Evolutionary conservation across 768 basidiomycete species (phyloP).

Genomic region (Rhodotorula taiwanensis): DNA sequence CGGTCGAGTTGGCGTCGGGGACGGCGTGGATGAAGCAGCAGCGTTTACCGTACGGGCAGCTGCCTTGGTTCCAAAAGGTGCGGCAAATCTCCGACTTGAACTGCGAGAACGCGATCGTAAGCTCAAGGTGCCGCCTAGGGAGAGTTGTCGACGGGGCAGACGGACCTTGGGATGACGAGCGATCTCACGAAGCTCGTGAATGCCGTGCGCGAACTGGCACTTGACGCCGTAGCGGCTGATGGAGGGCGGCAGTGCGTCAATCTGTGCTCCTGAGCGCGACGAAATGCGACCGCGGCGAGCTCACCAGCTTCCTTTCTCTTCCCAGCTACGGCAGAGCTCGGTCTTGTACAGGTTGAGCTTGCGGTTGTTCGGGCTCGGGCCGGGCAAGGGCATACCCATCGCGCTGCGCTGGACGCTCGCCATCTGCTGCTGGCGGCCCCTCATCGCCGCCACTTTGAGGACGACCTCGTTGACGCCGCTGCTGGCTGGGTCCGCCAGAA

Average conservation of each 20-base stretch:
- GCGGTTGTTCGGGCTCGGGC: conserved; percentile 83
- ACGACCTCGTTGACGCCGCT: conserved; percentile 32
- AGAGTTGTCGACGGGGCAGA: conserved; percentile 3
- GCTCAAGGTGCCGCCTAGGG: conserved; percentile 35
- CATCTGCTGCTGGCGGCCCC: conserved; percentile 27
- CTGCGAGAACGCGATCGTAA: conserved; percentile 44
- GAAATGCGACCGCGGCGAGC: background rate
- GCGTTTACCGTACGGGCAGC: conserved; percentile 83
- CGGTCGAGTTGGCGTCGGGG: conserved; percentile 52
- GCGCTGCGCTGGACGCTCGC: conserved; percentile 20
- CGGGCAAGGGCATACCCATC: conserved; percentile 44
- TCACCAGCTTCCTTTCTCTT: conserved; percentile 50
- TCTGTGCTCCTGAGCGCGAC: no score
- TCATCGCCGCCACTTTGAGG: conserved; percentile 27
- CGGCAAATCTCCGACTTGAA: conserved; percentile 91
- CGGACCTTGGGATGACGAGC: conserved; percentile 78
- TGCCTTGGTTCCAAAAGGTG: conserved; percentile 92
- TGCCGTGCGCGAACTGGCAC: conserved; percentile 89
- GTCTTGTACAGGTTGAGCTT: conserved; percentile 79
- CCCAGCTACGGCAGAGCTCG: conserved; percentile 34
- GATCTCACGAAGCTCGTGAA: conserved; percentile 78
- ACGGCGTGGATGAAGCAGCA: conserved; percentile 87
- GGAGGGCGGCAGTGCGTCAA: conserved; percentile 17
- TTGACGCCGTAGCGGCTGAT: conserved; percentile 77
- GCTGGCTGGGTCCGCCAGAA: conserved; percentile 23